Evolutionary conservation across 2,329 filamentous ascomycete genomes (phyloP).

Genomic region (Esteya vermicola): DNA sequence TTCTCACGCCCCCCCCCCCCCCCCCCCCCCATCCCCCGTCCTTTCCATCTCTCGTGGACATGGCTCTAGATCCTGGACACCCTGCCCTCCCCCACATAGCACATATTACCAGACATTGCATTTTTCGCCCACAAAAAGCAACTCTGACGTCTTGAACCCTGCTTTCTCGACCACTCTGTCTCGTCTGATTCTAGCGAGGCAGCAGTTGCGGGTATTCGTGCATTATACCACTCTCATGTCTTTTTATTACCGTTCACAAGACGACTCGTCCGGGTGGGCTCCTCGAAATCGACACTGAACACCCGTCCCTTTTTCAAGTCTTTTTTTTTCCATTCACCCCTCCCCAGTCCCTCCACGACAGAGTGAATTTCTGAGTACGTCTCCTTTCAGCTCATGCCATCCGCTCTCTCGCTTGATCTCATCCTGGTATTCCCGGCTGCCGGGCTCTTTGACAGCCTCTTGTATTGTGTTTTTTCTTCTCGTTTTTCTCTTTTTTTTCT

Average conservation of each 20-base stretch:
- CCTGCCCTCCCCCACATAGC: background rate
- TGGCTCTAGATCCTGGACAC: background rate
- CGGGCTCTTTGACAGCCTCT: background rate
- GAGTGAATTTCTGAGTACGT: no score
- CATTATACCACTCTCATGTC: background rate
- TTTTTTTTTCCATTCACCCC: no score
- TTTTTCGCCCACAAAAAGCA: background rate
- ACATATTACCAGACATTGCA: background rate
- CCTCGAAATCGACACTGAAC: no score
- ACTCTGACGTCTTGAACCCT: background rate
- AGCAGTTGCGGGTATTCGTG: no score
- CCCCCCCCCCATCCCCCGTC: background rate
- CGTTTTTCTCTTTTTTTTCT: background rate
- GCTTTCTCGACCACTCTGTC: background rate
- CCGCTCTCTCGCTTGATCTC: no score
- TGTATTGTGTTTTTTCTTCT: background rate
- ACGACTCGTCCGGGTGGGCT: no score
- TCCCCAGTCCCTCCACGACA: no score
- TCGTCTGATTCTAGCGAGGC: slow-evolving; percentile 1
- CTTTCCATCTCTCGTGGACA: background rate
- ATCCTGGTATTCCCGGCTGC: no score
- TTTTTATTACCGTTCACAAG: no score
- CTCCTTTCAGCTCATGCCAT: no score
- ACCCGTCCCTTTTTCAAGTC: background rate
- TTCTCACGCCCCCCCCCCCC: background rate